phyloP scores from a whole-genome alignment of 345 rosid species.

The Lepidium aucheri region DNA sequence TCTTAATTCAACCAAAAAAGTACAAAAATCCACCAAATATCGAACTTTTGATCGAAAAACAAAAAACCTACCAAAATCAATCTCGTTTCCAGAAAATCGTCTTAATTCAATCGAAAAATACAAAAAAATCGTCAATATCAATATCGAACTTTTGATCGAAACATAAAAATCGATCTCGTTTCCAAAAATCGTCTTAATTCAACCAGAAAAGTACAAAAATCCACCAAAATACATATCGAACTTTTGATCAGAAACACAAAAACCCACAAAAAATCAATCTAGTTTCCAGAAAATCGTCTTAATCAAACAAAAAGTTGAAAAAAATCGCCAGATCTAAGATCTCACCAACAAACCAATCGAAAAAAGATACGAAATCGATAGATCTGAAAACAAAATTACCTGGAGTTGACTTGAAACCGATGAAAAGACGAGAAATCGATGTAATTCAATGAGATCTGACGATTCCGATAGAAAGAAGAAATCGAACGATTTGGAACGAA shows the following conservation, averaged over 20 bases:
- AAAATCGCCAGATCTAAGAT: constrained; percentile 1
- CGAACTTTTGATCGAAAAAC: too few relatives aligned
- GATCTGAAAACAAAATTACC: constrained; percentile 11
- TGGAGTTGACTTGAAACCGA: constrained; percentile 2
- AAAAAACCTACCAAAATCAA: too few relatives aligned
- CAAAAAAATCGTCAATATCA: neutral
- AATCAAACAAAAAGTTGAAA: neutral
- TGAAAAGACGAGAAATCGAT: neutral
- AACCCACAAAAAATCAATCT: neutral
- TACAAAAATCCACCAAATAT: neutral
- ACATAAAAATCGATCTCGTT: neutral
- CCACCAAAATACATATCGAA: neutral
- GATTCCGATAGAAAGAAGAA: neutral
- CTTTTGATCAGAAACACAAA: neutral
- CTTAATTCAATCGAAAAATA: too few relatives aligned
- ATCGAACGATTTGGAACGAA: neutral
- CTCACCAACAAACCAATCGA: neutral
- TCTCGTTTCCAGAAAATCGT: too few relatives aligned
- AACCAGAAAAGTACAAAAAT: too few relatives aligned
- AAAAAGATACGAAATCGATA: neutral
- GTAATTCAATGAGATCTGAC: constrained; percentile 1
- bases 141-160: neutral
- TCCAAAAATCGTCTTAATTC: neutral
- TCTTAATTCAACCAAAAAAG: too few relatives aligned
- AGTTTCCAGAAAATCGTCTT: neutral